These are phyloP conservation scores for Gloeophyllum trabeum DNA, from an alignment of 768 basidiomycete species.

Conservation along the genomic window DNA sequence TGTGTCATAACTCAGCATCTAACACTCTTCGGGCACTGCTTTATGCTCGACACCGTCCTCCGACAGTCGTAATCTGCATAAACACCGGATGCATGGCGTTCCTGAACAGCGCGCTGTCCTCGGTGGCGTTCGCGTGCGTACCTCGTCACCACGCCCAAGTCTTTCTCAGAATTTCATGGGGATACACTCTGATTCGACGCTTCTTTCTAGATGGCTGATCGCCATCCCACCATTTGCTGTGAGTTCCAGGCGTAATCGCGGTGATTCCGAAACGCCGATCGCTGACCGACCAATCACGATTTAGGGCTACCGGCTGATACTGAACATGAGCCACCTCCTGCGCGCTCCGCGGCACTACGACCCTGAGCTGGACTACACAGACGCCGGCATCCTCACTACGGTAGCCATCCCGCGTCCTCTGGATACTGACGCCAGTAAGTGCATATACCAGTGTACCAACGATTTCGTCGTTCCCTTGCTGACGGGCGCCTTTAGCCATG, in stretches of 20 bases:
- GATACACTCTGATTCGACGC: constrained; percentile 6
- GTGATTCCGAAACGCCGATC: not conserved
- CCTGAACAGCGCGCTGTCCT: not conserved
- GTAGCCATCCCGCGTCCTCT: too few relatives aligned
- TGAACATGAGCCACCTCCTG: not conserved
- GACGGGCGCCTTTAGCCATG: too few relatives aligned
- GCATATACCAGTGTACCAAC: too few relatives aligned
- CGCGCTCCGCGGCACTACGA: not conserved
- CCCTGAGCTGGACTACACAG: too few relatives aligned
- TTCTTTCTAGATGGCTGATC: constrained; percentile 16
- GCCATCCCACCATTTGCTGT: constrained; percentile 7
- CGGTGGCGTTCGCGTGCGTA: not conserved
- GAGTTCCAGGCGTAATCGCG: too few relatives aligned
- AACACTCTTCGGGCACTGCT: not conserved
- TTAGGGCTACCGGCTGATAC: not conserved
- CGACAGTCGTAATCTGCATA: not conserved
- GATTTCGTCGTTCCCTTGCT: too few relatives aligned
- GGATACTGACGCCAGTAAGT: too few relatives aligned
- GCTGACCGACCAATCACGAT: not conserved
- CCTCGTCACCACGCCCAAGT: too few relatives aligned
- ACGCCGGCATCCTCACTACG: too few relatives aligned
- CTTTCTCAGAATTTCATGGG: not conserved
- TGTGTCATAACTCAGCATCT: too few relatives aligned
- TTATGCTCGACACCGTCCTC: not conserved
- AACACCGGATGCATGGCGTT: not conserved